A percentile compares a stretch with the other conserved stretches of the same genome.
Conservation (phyloP, 768 basidiomycete genomes). For the Boletus huronensis region DNA sequence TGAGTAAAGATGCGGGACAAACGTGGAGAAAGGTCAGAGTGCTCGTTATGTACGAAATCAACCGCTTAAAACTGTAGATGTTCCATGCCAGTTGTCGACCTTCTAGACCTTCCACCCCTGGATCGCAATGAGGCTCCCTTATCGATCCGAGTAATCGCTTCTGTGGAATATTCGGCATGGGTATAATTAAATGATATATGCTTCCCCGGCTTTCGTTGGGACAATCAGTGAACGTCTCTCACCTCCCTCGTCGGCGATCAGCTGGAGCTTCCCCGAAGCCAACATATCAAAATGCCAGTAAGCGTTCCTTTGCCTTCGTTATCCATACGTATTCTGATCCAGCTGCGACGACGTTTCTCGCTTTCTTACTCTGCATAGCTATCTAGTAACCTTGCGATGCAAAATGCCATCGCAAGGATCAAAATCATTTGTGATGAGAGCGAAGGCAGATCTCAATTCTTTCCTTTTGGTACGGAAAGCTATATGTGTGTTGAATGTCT, state of each 20-base stretch:
- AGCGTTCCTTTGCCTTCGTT: not conserved
- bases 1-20: not conserved
- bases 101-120: not conserved
- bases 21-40: not conserved
- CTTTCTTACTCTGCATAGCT: not conserved
- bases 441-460: slow-evolving; percentile 7
- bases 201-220: not conserved
- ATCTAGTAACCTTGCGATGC: not conserved
- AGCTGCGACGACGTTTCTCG: not conserved
- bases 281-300: not conserved
- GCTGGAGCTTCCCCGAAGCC: not conserved
- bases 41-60: not conserved
- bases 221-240: not conserved
- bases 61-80: no score
- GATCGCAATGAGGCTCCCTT: not conserved
- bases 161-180: not conserved
- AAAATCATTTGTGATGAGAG: not conserved
- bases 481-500: not conserved
- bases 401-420: slow-evolving; percentile 1
- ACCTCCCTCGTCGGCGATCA: not conserved
- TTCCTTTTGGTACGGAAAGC: slow-evolving; percentile 2
- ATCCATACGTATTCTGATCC: not conserved
- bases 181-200: not conserved
- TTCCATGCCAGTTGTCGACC: not conserved
- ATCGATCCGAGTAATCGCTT: not conserved